Evolutionary conservation across 2,329 filamentous ascomycete genomes (phyloP).

Genomic region (Hymenoscyphus salicellus): DNA sequence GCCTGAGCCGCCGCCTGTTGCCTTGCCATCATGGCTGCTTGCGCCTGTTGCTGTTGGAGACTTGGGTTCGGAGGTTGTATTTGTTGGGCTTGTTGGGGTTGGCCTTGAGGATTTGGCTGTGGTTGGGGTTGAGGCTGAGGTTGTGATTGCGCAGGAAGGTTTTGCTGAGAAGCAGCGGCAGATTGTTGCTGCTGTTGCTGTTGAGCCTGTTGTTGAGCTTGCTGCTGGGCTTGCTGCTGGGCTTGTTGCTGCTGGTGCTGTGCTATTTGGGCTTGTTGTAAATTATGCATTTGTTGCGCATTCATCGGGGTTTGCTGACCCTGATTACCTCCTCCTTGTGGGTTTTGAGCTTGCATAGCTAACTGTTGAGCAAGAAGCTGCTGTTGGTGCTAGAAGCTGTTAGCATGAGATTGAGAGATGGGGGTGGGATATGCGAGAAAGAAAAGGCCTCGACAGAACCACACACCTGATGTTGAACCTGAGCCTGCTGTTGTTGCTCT

Average conservation of each 20-base stretch:
- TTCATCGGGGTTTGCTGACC: constrained; percentile 50
- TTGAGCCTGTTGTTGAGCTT: constrained; percentile 45
- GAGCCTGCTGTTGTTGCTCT: constrained; percentile 41
- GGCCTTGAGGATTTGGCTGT: constrained; percentile 29
- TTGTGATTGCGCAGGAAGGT: constrained; percentile 43
- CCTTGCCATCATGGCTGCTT: constrained; percentile 25
- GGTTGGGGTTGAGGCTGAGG: constrained; percentile 43
- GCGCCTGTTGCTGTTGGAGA: constrained; percentile 42
- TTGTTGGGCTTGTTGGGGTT: constrained; percentile 41
- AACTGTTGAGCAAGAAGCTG: constrained; percentile 49
- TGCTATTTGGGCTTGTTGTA: constrained; percentile 38
- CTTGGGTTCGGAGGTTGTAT: constrained; percentile 40
- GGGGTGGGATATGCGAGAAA: neutral
- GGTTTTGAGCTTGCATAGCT: constrained; percentile 43
- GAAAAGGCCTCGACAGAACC: neutral
- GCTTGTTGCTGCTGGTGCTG: constrained; percentile 42
- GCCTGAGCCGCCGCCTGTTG: constrained; percentile 35
- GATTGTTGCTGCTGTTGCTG: constrained; percentile 46
- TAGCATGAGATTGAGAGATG: constrained; percentile 10
- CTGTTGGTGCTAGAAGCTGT: constrained; percentile 25
- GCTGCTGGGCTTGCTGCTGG: constrained; percentile 34
- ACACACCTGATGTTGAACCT: constrained; percentile 35
- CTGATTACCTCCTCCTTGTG: constrained; percentile 42
- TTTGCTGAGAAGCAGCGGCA: constrained; percentile 37
- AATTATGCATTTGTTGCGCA: constrained; percentile 45